A percentile compares a stretch with the other conserved stretches of the same genome.
Evolutionary conservation across 2,329 filamentous ascomycete genomes (phyloP).

Genomic region (Camillea tinctor): DNA sequence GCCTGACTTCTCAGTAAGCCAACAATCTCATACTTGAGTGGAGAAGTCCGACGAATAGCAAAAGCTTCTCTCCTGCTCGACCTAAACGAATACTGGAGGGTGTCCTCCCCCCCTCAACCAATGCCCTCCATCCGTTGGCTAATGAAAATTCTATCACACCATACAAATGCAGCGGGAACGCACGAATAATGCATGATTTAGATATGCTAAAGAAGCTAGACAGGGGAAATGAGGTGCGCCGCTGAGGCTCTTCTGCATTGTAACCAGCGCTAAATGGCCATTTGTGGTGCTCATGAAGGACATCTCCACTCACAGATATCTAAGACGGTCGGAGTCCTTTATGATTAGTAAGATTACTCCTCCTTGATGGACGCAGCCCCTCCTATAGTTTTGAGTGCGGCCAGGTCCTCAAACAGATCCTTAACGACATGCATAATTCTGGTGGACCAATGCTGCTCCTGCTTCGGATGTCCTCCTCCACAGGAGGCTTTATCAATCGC

Average conservation of each 20-base stretch:
- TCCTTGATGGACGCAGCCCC: neutral
- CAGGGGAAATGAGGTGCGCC: neutral
- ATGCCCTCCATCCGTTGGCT: neutral
- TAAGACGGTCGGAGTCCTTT: neutral
- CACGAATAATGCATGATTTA: neutral
- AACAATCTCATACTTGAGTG: constrained; percentile 19
- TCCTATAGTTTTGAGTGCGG: neutral
- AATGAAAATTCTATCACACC: neutral
- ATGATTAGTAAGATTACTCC: neutral
- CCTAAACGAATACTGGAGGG: neutral
- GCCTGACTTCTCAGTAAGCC: constrained; percentile 21
- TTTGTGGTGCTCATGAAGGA: neutral
- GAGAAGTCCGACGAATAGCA: neutral
- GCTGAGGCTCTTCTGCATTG: neutral
- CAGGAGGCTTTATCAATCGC: neutral
- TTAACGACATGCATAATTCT: neutral
- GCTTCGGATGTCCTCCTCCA: neutral
- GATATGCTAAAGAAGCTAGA: neutral
- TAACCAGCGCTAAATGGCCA: neutral
- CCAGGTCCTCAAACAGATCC: neutral
- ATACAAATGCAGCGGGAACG: neutral
- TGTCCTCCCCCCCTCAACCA: neutral
- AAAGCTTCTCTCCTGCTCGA: neutral
- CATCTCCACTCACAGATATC: neutral
- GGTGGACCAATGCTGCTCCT: neutral